A percentile compares a stretch with the other conserved stretches of the same genome.
Evolutionary conservation across 192 early-diverging fungal genomes (phyloP).

Genomic region (Coemansia sp.): DNA sequence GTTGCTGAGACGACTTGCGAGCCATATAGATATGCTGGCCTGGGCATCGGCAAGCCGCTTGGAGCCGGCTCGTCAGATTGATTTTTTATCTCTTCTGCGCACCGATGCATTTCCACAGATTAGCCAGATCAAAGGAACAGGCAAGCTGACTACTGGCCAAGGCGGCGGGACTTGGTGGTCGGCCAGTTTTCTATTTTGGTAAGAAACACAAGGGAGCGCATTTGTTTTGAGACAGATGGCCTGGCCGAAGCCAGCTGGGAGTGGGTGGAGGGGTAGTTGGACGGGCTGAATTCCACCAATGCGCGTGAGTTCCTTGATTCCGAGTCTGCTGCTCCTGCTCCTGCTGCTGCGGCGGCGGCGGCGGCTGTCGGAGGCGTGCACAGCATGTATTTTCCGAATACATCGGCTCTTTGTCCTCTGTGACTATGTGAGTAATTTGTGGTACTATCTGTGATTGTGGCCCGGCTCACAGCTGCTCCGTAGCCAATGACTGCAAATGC

Average conservation of each 20-base stretch:
- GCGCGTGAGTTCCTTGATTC: not conserved
- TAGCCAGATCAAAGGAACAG: not conserved
- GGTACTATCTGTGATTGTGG: slow-evolving; percentile 3
- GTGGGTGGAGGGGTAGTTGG: not conserved
- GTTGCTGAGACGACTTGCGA: not conserved
- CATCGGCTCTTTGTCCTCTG: not conserved
- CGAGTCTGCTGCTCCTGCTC: no score
- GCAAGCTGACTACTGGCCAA: not conserved
- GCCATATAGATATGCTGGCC: not conserved
- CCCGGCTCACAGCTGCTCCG: not conserved
- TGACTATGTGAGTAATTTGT: slow-evolving; percentile 7
- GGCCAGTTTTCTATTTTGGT: no score
- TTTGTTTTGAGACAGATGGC: no score
- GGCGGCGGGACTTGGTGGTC: no score
- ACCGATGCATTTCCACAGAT: not conserved
- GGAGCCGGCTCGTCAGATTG: not conserved
- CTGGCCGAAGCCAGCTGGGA: no score
- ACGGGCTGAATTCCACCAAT: not conserved
- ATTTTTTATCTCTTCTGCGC: not conserved
- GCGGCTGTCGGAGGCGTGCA: not conserved
- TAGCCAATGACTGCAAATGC: slow-evolving; percentile 1
- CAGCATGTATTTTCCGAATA: not conserved
- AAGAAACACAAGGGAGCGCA: not conserved
- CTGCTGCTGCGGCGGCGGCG: no score
- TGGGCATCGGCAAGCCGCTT: not conserved